A percentile compares a stretch with the other conserved stretches of the same genome.
phyloP scores from a whole-genome alignment of 768 basidiomycete species.

The Pisolithus orientalis region DNA sequence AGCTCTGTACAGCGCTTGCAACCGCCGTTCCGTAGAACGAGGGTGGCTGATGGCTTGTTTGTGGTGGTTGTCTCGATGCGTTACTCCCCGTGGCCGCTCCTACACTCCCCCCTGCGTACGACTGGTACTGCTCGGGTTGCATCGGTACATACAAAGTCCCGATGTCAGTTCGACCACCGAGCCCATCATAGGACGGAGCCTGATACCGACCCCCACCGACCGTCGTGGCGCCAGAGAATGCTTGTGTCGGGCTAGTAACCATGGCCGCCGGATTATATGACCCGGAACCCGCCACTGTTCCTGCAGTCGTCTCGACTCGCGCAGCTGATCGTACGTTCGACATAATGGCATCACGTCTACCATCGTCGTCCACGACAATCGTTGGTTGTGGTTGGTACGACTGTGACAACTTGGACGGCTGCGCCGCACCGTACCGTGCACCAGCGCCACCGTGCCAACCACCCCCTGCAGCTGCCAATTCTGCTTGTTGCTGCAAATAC shows the following conservation, averaged over 20 bases:
- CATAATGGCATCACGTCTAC: slow-evolving; percentile 74
- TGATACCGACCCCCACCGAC: slow-evolving; percentile 45
- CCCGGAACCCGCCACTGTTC: background rate
- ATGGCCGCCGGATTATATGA: slow-evolving; percentile 12
- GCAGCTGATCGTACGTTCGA: slow-evolving; percentile 69
- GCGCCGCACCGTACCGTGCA: slow-evolving; percentile 41
- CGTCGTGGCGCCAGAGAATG: slow-evolving; percentile 37
- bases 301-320: slow-evolving; percentile 28
- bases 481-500: slow-evolving; percentile 89
- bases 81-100: slow-evolving; percentile 18
- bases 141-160: slow-evolving; percentile 71
- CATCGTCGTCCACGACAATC: slow-evolving; percentile 60
- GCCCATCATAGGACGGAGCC: slow-evolving; percentile 49
- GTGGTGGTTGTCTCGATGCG: slow-evolving; percentile 38
- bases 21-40: slow-evolving; percentile 70
- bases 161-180: slow-evolving; percentile 59
- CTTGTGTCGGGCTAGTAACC: slow-evolving; percentile 73
- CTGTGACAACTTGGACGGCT: slow-evolving; percentile 27
- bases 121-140: slow-evolving; percentile 74
- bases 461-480: slow-evolving; percentile 63
- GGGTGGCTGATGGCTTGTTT: slow-evolving; percentile 38
- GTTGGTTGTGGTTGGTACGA: slow-evolving; percentile 42
- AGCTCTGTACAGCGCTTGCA: slow-evolving; percentile 40
- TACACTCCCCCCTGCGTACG: slow-evolving; percentile 38
- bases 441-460: slow-evolving; percentile 38